Evolutionary conservation across 1,284 basidiomycete genomes (phyloP), one percentile per base, ranked within the genome.

Genomic region (Cutaneotrichosporon arboriforme): DNA sequence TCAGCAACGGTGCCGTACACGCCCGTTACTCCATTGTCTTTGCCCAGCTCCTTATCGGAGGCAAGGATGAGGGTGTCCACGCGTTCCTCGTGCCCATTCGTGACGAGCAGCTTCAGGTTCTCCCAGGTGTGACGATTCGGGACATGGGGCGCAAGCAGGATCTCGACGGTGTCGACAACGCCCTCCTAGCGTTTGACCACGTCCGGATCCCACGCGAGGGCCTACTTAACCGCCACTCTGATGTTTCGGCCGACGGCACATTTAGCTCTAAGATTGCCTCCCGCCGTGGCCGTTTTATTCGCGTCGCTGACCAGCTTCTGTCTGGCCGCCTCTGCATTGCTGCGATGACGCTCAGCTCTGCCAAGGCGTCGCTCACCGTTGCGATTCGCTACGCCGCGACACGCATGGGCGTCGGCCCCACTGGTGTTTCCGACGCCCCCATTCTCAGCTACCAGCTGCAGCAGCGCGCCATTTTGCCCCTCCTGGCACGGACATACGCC

Each of bases 61-160:
- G 51, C 23, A 46, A 50, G 39, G 21, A 33, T 2, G 55, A 57
- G 36, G 55, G 55, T 7, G 48, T 57, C 5, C 46, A 57, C 36
- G 55, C 44, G 8, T 18, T 57, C 20, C 55, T 57, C 20, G 55
- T 57, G 3, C 55, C 55, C 9, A 50, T 57, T 38, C 55, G 55
- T n/a, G 55, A 57, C 44, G 10, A 41, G 23, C 20, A 18, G 8
- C 46, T 52, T 13, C 8, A 31, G 23, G 43, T 52, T 5, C 51
- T 57, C 1, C 55, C 55, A 22, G 34, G 34, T 9, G 55, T 57
- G 10, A 47, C 42, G 0, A 50, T 57, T 18, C 55, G 55, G 26
- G 55, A 57, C 47, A 57, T 57, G 55, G 55, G 55, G 7, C 47
- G 39, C 51, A 57, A 57, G 39, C 46, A 49, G 21, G 55, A 37